A percentile compares a stretch with the other conserved stretches of the same genome.
phyloP scores from a whole-genome alignment of 1,284 basidiomycete species.

The Fomitiporia mediterranea region DNA sequence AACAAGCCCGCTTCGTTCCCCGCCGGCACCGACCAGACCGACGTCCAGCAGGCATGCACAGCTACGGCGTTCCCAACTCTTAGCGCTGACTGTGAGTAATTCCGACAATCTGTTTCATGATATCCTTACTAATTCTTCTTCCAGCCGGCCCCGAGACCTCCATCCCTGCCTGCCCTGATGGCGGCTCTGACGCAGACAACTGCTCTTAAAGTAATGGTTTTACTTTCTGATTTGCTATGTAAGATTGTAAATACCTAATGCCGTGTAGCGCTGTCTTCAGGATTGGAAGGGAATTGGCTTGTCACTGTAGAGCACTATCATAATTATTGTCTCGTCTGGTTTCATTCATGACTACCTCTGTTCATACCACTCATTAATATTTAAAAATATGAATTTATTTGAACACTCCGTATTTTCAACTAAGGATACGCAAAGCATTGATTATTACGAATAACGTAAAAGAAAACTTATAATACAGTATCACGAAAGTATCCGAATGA shows the following conservation, averaged over 20 bases:
- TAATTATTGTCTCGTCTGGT: too few relatives aligned
- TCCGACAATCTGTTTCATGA: background rate
- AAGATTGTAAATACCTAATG: background rate
- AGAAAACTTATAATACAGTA: too few relatives aligned
- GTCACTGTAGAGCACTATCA: too few relatives aligned
- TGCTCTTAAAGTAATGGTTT: constrained; percentile 7
- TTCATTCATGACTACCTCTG: too few relatives aligned
- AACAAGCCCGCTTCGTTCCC: constrained; percentile 15
- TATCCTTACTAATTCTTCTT: background rate
- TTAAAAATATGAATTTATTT: too few relatives aligned
- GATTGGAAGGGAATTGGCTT: too few relatives aligned
- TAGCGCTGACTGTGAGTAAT: constrained; percentile 14
- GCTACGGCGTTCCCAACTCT: constrained; percentile 14
- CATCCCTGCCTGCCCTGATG: constrained; percentile 11
- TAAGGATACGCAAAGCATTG: too few relatives aligned
- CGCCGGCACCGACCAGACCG: constrained; percentile 5
- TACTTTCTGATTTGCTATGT: background rate
- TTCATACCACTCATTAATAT: too few relatives aligned
- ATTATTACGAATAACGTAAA: too few relatives aligned
- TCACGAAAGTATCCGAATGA: too few relatives aligned
- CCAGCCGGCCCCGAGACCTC: constrained; percentile 7
- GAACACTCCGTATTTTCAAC: too few relatives aligned
- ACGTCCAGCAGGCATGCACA: constrained; percentile 17
- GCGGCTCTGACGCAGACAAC: background rate
- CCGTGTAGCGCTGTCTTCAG: too few relatives aligned